Percentiles rank a stretch among this genome's conserved stretches.
phyloP scores from a whole-genome alignment of 2,329 filamentous ascomycete species.

The Plectosphaerella cucumerina region DNA sequence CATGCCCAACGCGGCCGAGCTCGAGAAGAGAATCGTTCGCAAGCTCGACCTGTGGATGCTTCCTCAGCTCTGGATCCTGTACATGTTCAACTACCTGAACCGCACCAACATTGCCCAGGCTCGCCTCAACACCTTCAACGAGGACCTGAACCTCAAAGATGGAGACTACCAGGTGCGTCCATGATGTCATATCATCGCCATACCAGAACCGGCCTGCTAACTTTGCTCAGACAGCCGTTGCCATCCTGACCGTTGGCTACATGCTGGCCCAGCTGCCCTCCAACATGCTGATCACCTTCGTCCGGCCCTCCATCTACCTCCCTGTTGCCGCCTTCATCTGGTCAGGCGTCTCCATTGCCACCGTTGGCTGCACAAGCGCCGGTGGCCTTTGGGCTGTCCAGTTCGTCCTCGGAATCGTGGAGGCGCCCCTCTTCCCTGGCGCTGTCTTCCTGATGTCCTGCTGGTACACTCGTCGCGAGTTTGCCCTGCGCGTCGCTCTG shows the following conservation, averaged over 20 bases:
- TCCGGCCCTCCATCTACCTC: slow-evolving; percentile 27
- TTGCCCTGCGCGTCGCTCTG: slow-evolving; percentile 16
- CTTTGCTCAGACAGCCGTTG: slow-evolving; percentile 14
- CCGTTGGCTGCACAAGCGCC: slow-evolving; percentile 43
- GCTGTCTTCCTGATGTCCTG: slow-evolving; percentile 45
- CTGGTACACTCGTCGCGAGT: slow-evolving; percentile 19
- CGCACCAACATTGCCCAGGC: slow-evolving; percentile 17
- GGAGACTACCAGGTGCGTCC: slow-evolving; percentile 1
- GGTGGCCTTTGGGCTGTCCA: slow-evolving; percentile 41
- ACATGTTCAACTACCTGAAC: slow-evolving; percentile 18
- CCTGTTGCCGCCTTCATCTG: slow-evolving; percentile 37
- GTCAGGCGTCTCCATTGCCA: slow-evolving; percentile 44
- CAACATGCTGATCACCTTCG: slow-evolving; percentile 29
- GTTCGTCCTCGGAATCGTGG: slow-evolving; percentile 46
- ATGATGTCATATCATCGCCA: neutral
- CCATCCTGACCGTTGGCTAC: slow-evolving; percentile 24
- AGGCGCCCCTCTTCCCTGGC: slow-evolving; percentile 49
- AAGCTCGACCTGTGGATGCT: slow-evolving; percentile 14
- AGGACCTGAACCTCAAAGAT: slow-evolving; percentile 16
- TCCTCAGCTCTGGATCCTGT: slow-evolving; percentile 15
- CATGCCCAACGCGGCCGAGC: neutral
- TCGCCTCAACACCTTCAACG: slow-evolving; percentile 15
- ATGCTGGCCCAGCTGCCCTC: slow-evolving; percentile 25
- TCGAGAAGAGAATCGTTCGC: slow-evolving; percentile 12
- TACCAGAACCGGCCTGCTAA: neutral